Base-by-base conservation (phyloP, 345 rosid species). In the Raphanus raphanistrum region DNA sequence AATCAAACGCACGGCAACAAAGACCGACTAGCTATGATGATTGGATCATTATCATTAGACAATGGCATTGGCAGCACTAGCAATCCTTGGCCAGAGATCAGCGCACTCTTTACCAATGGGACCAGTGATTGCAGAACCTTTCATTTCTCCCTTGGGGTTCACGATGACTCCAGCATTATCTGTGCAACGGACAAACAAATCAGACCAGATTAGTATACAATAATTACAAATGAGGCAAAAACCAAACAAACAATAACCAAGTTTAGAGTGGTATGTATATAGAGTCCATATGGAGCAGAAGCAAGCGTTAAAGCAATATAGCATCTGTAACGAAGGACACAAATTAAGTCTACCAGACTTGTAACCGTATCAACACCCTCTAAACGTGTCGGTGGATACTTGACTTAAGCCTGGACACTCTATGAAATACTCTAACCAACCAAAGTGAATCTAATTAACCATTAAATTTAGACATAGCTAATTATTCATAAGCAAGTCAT, bases 161-260 rank as follows among this genome's bases (percentile, higher is more conserved):
- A 94, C 97, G 13, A 92, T 94, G 17, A 94, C 98, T 52, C 98
- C 98, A 11, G 98, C 97, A 86, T 94, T 94, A 84, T 94, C 98
- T 94, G 87, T 21, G 4, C 74, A 85, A 11, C 11, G 3, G 8
- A 68, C 1, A 1, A 68, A 68, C 21, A 15, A 52, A n/a, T n/a
- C n/a, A 0, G 29, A 15, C 38, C 0, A 1, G 6, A 61, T 79
- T 54, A 73, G 29, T 15, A 61, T 1, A 3, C 26, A 58, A 48
- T 4, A 33, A 15, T 6, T 1, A 12, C 2, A 33, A 4, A 31
- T 5, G n/a, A 2, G 27, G 41, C 17, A 28, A 1, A 28, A 28
- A 28, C 41, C 3, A 72, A 13, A 28, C 62, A 61, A 41, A n/a
- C 54, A 2, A 0, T 25, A 68, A 16, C 15, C 9, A 66, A 7